Base-by-base conservation (phyloP, 1,139 yeast genomes). In the Candida sojae region DNA sequence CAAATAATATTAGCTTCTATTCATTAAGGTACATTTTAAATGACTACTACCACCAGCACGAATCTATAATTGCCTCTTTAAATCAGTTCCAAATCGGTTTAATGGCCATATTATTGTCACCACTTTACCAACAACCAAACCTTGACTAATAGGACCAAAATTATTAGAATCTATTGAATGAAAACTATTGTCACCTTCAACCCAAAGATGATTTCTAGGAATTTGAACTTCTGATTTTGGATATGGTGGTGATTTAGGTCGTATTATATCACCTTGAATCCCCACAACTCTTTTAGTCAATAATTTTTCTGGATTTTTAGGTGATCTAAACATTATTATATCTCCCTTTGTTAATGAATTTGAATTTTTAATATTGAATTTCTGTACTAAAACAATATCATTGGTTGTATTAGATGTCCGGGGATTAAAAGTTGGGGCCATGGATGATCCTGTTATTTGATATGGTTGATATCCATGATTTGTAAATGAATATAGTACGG, bases 351-450 rank as follows among this genome's bases (percentile, higher is more conserved):
- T 57, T 35, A 86, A 62, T 33, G 76, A 69, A 21, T 70, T 64
- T 1, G 83, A 75, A 5, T 42, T 66, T 46, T 78, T 75, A 28
- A 82, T 66, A 30, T 81, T 79, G 66, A 72, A 83, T 62, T 88
- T 89, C 76, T 86, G 82, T 12, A 92, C 73, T 7, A 89, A 57
- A 1, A 88, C 91, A 64, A 88, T 77, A 62, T 91, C 97, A 26
- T 78, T 71, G 13, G 76, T 65, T 21, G 79, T 72, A 42, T 83
- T 77, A 9, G 60, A 56, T 3, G 70, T 64, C 10, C 73, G 77
- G 0, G 96, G 96, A 63, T 92, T 92, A 60, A 92, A 79, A 0
- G 96, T 82, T 1, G 98, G 98, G 44, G 88, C 77, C 98, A 92
- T 92, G 17, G 96, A 89, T 37, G 79, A 67, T 1, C 98, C 98